Evolutionary conservation across 2,329 filamentous ascomycete species (phyloP).

Genomic region (Pseudogymnoascus sp.): DNA sequence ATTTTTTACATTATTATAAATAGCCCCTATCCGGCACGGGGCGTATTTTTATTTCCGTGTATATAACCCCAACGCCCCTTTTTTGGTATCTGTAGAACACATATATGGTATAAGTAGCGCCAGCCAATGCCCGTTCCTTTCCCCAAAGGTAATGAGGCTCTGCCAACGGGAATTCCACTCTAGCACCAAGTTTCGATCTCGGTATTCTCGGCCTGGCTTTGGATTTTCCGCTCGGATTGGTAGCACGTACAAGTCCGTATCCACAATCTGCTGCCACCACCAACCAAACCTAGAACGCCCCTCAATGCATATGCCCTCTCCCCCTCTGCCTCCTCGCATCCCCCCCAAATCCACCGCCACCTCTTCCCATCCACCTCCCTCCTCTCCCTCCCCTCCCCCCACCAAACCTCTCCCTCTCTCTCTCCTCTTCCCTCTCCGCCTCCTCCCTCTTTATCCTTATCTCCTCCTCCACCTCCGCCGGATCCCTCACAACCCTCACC

Average conservation of each 20-base stretch:
- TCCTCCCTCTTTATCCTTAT: constrained; percentile 45
- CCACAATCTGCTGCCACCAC: not conserved
- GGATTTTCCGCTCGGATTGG: not conserved
- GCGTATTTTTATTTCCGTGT: not conserved
- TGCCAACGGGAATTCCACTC: not conserved
- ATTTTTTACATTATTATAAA: not conserved
- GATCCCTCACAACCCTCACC: constrained; percentile 56
- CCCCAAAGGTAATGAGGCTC: not conserved
- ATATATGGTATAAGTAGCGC: not conserved
- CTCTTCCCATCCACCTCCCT: constrained; percentile 18
- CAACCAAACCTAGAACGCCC: not conserved
- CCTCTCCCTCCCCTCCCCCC: constrained; percentile 27
- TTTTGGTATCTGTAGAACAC: not conserved
- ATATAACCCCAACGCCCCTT: not conserved
- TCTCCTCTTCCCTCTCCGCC: constrained; percentile 43
- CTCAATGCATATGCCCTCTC: constrained; percentile 19
- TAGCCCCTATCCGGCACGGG: not conserved
- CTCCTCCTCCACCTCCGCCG: constrained; percentile 47
- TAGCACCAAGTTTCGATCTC: not conserved
- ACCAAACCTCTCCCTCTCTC: constrained; percentile 30
- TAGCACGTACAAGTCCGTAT: not conserved
- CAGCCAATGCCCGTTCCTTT: too few relatives aligned
- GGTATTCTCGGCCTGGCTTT: not conserved
- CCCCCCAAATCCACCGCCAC: constrained; percentile 20
- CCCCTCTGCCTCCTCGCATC: constrained; percentile 15